A percentile compares a stretch with the other conserved stretches of the same genome.
These are phyloP conservation scores for Camellia sinensis DNA, from an alignment of 148 eudicot species.

Conservation along the genomic window DNA sequence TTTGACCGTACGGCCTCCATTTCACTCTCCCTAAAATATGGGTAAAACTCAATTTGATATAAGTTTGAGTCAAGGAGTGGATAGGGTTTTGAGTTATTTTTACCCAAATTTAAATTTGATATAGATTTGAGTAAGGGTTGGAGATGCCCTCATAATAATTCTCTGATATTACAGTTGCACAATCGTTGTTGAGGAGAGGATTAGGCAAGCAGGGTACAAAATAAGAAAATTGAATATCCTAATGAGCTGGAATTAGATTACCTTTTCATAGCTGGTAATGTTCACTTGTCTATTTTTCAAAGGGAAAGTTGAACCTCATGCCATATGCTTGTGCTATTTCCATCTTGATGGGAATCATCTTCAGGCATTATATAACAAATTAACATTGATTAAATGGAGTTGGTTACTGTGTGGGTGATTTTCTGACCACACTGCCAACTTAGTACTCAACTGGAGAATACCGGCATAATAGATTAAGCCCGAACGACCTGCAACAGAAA, in stretches of 20 bases:
- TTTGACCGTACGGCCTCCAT: not conserved
- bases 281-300: not conserved
- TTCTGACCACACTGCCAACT: too few species aligned
- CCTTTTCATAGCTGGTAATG: not conserved
- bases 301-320: not conserved
- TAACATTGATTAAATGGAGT: not conserved
- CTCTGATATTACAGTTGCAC: not conserved
- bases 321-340: not conserved
- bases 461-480: too few species aligned
- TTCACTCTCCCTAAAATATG: too few species aligned
- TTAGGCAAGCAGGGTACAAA: not conserved
- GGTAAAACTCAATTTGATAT: too few species aligned
- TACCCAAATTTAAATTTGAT: too few species aligned
- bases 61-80: too few species aligned
- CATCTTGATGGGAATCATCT: not conserved
- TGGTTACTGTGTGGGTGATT: too few species aligned
- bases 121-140: too few species aligned
- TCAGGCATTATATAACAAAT: not conserved
- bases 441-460: too few species aligned
- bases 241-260: not conserved
- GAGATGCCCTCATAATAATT: not conserved
- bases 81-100: too few species aligned
- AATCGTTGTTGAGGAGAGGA: not conserved
- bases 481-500: too few species aligned
- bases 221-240: conserved; percentile 7